Evolutionary conservation across 345 rosid species (phyloP), one percentile per base, ranked within the genome.

Genomic region (Melaleuca alternifolia): DNA sequence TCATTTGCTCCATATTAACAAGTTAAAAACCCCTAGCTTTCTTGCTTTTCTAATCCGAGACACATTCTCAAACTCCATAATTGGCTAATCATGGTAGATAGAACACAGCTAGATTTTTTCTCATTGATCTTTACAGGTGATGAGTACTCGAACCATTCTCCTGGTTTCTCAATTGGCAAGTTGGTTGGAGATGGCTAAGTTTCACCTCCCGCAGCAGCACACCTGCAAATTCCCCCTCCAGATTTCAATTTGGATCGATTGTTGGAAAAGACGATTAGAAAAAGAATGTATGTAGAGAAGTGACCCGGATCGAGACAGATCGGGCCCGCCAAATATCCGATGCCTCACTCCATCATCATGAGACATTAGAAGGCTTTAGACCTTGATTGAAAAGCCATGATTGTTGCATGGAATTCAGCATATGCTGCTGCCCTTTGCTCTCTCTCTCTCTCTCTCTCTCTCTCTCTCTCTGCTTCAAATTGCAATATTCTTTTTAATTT

Each of bases 351-450:
- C 84, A 88, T 85, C 96, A 96, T 95, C 90, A 96, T 95, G 91
- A 93, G 85, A 88, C 83, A 71, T 88, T 91, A 79, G 93, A 91
- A 93, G 95, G 89, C 89, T 89, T 91, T 88, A 89, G 89, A 89
- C 92, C 86, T 92, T 93, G 98, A 94, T 91, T 91, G 93, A 90
- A 57, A 87, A 81, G 96, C 94, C 92, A 96, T 96, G 91, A 96
- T 96, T 92, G 85, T 91, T 93, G 94, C 98, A 94, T 95, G 97
- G 99, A 96, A 95, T 94, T 96, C 97, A 91, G 92, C 90, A 75
- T 84, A 88, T 11, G 20, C 48, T 71, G 81, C 81, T 71, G 81
- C 81, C 46, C 81, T 71, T 71, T 86, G 75, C 86, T 83, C 88
- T 91, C 90, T 87, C 84, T 85, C 85, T 81, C 89, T 20, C 48